Percentiles rank a stretch among this genome's conserved stretches.
Conservation (phyloP, 306 rosid genomes). For the Casuarina equisetifolia region DNA sequence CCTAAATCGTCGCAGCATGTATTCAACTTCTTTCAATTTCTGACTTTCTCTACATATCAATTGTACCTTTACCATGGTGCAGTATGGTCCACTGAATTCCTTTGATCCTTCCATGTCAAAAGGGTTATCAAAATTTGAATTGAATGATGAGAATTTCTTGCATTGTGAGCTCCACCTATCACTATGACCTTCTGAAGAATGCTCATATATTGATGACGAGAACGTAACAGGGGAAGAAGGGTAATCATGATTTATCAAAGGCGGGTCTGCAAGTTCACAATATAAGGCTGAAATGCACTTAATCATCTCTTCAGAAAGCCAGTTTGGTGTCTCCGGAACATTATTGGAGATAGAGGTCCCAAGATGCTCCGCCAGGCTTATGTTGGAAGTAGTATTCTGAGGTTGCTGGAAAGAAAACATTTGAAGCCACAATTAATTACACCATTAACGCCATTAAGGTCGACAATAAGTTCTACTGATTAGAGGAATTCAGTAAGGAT, state of each 20-base stretch:
- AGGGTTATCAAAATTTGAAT: slow-evolving; percentile 53
- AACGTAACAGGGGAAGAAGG: slow-evolving; percentile 52
- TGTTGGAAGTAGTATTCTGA: slow-evolving; percentile 41
- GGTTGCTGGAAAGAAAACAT: slow-evolving; percentile 57
- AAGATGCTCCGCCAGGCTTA: slow-evolving; percentile 59
- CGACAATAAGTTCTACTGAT: background rate
- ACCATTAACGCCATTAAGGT: background rate
- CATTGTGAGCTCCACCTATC: slow-evolving; percentile 53
- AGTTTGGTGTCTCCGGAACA: slow-evolving; percentile 66
- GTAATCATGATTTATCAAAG: slow-evolving; percentile 44
- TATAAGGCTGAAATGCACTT: slow-evolving; percentile 74
- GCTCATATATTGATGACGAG: slow-evolving; percentile 52
- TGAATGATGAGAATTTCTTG: slow-evolving; percentile 51
- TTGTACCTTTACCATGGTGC: slow-evolving; percentile 71
- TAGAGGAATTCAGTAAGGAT: background rate
- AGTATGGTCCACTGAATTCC: slow-evolving; percentile 62
- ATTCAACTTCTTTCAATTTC: slow-evolving; percentile 64
- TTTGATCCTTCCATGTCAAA: slow-evolving; percentile 56
- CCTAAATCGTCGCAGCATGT: slow-evolving; percentile 76
- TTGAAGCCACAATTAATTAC: slow-evolving; percentile 12
- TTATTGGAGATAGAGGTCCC: slow-evolving; percentile 42
- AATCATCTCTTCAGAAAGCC: slow-evolving; percentile 88
- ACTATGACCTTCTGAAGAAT: slow-evolving; percentile 49
- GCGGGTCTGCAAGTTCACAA: slow-evolving; percentile 77
- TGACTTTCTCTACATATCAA: slow-evolving; percentile 54